Conservation (phyloP, 2,329 filamentous ascomycete genomes). For the Talaromyces sp. region DNA sequence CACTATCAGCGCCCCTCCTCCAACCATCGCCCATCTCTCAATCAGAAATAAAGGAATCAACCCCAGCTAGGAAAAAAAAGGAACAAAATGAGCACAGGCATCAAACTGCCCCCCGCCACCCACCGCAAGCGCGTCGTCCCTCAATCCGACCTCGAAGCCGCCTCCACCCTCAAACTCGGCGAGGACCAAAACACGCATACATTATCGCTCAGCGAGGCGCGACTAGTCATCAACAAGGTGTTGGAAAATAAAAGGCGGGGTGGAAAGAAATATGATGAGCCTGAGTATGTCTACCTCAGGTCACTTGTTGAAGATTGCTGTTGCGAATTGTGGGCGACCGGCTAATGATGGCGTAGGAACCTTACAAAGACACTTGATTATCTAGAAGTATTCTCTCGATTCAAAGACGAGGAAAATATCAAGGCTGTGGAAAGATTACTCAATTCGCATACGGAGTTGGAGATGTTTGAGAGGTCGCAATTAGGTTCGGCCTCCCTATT, state of each 20-base stretch:
- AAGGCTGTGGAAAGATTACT: constrained; percentile 89
- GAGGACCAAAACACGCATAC: constrained; percentile 92
- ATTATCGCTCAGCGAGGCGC: constrained; percentile 86
- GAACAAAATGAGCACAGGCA: constrained; percentile 32
- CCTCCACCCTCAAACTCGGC: constrained; percentile 76
- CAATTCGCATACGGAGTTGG: constrained; percentile 71
- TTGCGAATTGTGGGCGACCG: neutral
- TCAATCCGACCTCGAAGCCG: constrained; percentile 77
- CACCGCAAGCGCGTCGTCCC: constrained; percentile 44
- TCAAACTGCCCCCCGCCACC: constrained; percentile 37
- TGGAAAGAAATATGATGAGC: constrained; percentile 79
- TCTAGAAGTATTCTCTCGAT: constrained; percentile 89
- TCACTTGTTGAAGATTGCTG: neutral
- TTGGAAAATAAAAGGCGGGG: constrained; percentile 76
- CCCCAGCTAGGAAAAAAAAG: neutral
- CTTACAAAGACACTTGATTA: constrained; percentile 87
- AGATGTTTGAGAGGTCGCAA: constrained; percentile 90
- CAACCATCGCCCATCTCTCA: neutral
- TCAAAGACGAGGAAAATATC: constrained; percentile 92
- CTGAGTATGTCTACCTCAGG: constrained; percentile 61
- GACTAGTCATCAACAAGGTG: constrained; percentile 87
- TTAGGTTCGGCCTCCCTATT: constrained; percentile 58
- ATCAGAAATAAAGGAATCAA: neutral
- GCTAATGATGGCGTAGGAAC: constrained; percentile 47
- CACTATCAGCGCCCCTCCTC: neutral